Base-by-base conservation (phyloP, 345 rosid genomes). In the Linum trigynum region DNA sequence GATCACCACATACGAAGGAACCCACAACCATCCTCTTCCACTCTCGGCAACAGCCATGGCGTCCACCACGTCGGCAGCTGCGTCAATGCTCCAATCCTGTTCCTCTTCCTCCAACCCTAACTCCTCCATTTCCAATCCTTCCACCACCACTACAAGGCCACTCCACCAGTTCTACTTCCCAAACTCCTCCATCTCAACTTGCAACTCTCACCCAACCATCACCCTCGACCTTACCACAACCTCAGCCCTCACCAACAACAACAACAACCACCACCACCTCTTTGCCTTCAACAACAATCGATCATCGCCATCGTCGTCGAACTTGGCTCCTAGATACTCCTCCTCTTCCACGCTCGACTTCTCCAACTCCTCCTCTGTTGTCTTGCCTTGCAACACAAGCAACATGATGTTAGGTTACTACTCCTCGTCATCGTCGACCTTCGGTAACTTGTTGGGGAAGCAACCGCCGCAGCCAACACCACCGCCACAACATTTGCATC, bases 1-100 rank as follows among this genome's bases (percentile, higher is more conserved):
- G 65, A 82, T 82, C 71, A 86, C 97, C 61, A 89, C 98, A 56
- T 92, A 92, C 53, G 98, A 92, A 82, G 98, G 98, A 73, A 81
- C 81, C 50, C 98, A 92, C 78, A 92, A 85, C 81, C 98, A 92
- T 67, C 87, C 90, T 40, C 98, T 92, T 75, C 83, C 96, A 3
- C 62, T 83, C 57, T 78, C 98, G 10, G 98, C 98, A 48, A 90
- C 96, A 0, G 87, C 96, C n/a, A 89, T 92, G 97, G 97, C 97
- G 66, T 89, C 97, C 60, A 83, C 98, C 61, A 92, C 97, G 58
- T 84, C 94, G 1, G 95, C 97, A 1, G 98, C 98, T 0, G 98
- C 94, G 56, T 83, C 87, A 40, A 92, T 92, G 97, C 80, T 89
- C 2, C 72, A 83, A 55, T 83, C 95, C 2, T 85, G 87, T 51